Evolutionary conservation across 495 filamentous ascomycete genomes (phyloP).

Genomic region (Aspergillus conjunctus): DNA sequence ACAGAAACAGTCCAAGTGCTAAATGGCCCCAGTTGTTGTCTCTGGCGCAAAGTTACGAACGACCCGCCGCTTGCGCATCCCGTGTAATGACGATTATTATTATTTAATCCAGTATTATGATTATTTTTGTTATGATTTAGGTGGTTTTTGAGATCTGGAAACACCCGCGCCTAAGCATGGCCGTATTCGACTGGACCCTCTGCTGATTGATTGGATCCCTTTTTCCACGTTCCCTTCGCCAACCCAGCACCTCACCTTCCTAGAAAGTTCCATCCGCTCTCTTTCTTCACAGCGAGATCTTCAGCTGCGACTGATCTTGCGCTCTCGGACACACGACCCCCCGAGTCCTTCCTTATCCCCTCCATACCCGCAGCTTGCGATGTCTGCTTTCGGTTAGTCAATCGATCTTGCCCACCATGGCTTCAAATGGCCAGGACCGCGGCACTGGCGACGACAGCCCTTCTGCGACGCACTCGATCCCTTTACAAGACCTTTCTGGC

Average conservation of each 20-base stretch:
- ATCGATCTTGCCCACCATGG: slow-evolving; percentile 56
- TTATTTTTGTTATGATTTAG: slow-evolving; percentile 1
- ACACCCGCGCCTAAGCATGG: slow-evolving; percentile 5
- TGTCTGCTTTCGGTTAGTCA: slow-evolving; percentile 48
- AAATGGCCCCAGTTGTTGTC: slow-evolving; percentile 20
- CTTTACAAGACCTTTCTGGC: slow-evolving; percentile 76
- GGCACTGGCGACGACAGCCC: slow-evolving; percentile 47
- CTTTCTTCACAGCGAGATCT: not conserved
- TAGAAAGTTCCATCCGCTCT: not conserved
- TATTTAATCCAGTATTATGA: not conserved
- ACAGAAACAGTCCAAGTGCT: slow-evolving; percentile 14
- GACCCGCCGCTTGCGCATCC: slow-evolving; percentile 15
- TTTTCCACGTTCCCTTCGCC: slow-evolving; percentile 14
- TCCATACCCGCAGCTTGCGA: slow-evolving; percentile 34
- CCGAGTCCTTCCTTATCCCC: slow-evolving; percentile 4
- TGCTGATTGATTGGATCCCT: slow-evolving; percentile 9
- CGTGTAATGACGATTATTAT: not conserved
- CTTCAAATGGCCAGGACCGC: slow-evolving; percentile 56
- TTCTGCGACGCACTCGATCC: slow-evolving; percentile 70
- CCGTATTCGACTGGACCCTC: not conserved
- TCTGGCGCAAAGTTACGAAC: slow-evolving; percentile 10
- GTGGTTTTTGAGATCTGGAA: slow-evolving; percentile 11
- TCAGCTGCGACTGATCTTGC: not conserved
- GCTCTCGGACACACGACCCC: not conserved
- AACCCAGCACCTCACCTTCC: not conserved